A percentile compares a stretch with the other conserved stretches of the same genome.
Conservation (phyloP, 495 filamentous ascomycete genomes). For the Clavariopsis aquatica region DNA sequence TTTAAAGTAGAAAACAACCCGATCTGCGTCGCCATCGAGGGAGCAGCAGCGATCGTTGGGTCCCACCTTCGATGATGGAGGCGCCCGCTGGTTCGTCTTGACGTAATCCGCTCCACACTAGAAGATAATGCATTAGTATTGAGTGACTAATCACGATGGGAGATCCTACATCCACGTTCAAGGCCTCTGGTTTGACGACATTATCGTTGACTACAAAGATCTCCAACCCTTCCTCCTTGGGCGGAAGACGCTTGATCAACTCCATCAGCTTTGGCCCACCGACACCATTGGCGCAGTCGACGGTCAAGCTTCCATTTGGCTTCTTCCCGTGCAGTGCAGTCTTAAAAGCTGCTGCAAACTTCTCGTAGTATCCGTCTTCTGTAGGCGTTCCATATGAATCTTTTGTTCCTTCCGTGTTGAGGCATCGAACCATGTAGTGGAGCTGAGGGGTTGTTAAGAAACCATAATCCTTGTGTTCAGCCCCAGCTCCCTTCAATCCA, state of each 20-base stretch:
- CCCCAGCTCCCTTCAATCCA: constrained; percentile 71
- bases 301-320: constrained; percentile 64
- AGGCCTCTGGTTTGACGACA: constrained; percentile 78
- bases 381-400: constrained; percentile 83
- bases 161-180: constrained; percentile 77
- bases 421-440: constrained; percentile 92
- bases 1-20: constrained; percentile 91
- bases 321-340: constrained; percentile 74
- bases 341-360: constrained; percentile 76
- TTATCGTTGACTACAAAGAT: constrained; percentile 90
- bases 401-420: constrained; percentile 82
- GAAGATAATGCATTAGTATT: constrained; percentile 21
- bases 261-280: constrained; percentile 89
- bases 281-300: constrained; percentile 97
- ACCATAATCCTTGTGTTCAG: constrained; percentile 77
- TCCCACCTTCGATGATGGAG: constrained; percentile 74
- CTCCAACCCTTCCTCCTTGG: constrained; percentile 63
- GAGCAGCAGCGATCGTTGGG: constrained; percentile 83
- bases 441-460: constrained; percentile 92
- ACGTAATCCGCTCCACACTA: constrained; percentile 96
- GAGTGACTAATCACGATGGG: neutral
- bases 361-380: constrained; percentile 92
- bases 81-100: constrained; percentile 92
- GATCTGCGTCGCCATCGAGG: constrained; percentile 92
- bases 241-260: constrained; percentile 80